These are phyloP conservation scores for Aspergillus sp. DNA, from an alignment of 2,329 filamentous ascomycete genomes.

Conservation along the genomic window DNA sequence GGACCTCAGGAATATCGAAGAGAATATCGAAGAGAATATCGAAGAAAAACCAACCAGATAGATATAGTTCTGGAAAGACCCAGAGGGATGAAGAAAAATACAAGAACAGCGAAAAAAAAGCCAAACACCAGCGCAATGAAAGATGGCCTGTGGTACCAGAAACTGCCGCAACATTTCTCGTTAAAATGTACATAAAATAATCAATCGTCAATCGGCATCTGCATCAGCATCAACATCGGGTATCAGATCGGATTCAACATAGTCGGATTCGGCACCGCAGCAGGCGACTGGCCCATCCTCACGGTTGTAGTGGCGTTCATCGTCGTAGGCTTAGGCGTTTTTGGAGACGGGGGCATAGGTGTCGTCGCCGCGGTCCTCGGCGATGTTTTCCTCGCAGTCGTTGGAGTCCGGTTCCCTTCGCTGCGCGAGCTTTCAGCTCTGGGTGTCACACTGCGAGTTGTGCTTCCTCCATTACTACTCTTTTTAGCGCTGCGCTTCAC, in stretches of 20 bases:
- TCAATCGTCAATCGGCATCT: background rate
- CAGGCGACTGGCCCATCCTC: conserved; percentile 7
- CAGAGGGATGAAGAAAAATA: background rate
- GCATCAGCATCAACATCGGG: background rate
- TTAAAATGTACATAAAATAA: conserved; percentile 2
- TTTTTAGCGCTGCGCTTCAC: conserved; percentile 67
- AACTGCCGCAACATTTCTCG: background rate
- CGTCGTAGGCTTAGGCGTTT: conserved; percentile 7
- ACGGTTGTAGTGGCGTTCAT: background rate
- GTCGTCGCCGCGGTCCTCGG: conserved; percentile 8
- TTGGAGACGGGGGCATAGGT: conserved; percentile 3
- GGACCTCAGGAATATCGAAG: too few species aligned
- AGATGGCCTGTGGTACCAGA: conserved; percentile 1
- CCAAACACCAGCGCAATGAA: background rate
- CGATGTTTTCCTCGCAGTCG: conserved; percentile 15
- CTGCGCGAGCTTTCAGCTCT: conserved; percentile 31
- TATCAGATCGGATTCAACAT: conserved; percentile 39
- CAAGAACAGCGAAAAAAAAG: background rate
- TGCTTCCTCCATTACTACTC: conserved; percentile 35
- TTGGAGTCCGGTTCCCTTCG: conserved; percentile 31
- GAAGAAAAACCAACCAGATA: background rate
- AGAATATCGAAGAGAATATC: background rate
- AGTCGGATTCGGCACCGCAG: conserved; percentile 29
- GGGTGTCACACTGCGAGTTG: conserved; percentile 23
- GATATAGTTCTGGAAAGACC: background rate